Evolutionary conservation across 495 filamentous ascomycete genomes (phyloP), one percentile per base, ranked within the genome.

Genomic region (Saxophila tyrrhenica): DNA sequence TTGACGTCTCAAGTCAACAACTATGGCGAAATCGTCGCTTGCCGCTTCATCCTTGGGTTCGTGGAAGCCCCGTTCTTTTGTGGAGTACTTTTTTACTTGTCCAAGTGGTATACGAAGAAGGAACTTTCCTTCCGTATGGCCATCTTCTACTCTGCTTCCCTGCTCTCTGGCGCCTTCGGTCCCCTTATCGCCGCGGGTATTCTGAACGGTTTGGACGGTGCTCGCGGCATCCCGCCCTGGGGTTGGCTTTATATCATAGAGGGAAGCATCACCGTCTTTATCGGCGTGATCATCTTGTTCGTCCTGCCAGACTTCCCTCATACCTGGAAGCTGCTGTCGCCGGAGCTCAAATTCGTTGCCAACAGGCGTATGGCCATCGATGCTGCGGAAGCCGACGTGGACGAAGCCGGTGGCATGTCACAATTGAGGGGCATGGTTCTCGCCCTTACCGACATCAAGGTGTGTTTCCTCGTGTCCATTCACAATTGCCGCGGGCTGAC

Each of bases 21-120:
- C 47, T 81, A 75, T 55, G 72, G 70, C 10, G 75, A 72, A 0
- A 70, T 83, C 20, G 70, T 81, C 2, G 75, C 74, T 1, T 75
- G 72, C 55, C 76, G 80, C 19, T 72, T 72, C 54, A 65, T 70
- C 60, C 56, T 72, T 2, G 69, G 69, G 13, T 61, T 72, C 49
- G 62, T 72, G 10, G 69, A 71, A 48, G 64, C 63, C 13, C 59
- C 62, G 1, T 66, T 63, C 67, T 78, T 78, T 50, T 68, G 72
- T 21, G 71, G 73, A 43, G 51, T 64, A 5, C 66, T 80, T 8
- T 80, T 78, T 59, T 80, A 77, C 52, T 70, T 81, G 0, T 79
- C 76, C 7, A 75, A 75, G 50, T 82, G 77, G 78, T 83, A 82
- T 56, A 81, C 79, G 0, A 72, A 71, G 54, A 71, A 72, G 50